phyloP scores from a whole-genome alignment of 2,329 filamentous ascomycete species.

The Aspergillus brunneoviolaceus region DNA sequence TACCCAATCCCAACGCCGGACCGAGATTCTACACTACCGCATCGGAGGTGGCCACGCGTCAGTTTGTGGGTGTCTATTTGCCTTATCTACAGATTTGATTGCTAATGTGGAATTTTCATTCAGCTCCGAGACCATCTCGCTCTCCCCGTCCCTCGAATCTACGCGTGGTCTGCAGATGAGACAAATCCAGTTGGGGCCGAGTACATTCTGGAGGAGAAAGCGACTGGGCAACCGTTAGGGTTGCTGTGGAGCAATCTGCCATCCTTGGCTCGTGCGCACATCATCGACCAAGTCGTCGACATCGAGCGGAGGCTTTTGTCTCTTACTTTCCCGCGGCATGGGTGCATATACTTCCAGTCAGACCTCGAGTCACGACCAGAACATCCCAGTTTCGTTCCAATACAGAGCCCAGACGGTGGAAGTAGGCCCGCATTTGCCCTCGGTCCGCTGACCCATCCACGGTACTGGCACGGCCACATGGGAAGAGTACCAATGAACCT shows the following conservation, averaged over 20 bases:
- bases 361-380: conserved; percentile 8
- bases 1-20: conserved; percentile 16
- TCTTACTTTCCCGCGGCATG: conserved; percentile 21
- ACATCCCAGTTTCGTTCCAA: background rate
- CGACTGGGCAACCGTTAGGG: conserved; percentile 31
- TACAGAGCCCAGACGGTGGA: no score
- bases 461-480: conserved; percentile 11
- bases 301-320: conserved; percentile 22
- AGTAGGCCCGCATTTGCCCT: no score
- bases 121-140: conserved; percentile 3
- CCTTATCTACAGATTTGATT: no score
- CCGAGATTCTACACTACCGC: conserved; percentile 21
- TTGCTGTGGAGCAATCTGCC: conserved; percentile 29
- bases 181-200: conserved; percentile 41
- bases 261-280: conserved; percentile 8
- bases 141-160: conserved; percentile 39
- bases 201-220: conserved; percentile 43
- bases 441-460: background rate
- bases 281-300: conserved; percentile 22
- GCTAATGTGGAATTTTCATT: no score
- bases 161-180: conserved; percentile 33
- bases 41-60: conserved; percentile 27
- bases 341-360: conserved; percentile 24
- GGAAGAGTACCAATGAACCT: conserved; percentile 15
- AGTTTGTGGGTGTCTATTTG: conserved; percentile 18